Conservation (phyloP, 441 rosid genomes). For the Metrosideros polymorpha region DNA sequence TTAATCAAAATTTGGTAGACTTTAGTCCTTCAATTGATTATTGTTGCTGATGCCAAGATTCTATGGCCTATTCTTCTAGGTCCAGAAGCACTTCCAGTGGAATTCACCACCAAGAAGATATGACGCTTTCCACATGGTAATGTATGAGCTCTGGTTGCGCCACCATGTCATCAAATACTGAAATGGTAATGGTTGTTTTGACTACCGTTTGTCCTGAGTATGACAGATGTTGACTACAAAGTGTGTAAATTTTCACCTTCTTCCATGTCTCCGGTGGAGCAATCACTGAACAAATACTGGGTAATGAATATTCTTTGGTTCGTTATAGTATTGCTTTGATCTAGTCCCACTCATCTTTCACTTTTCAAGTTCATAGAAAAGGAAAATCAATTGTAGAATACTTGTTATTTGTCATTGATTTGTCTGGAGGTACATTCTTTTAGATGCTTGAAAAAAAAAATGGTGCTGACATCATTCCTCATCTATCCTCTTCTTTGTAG, state of each 20-base stretch:
- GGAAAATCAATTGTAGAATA: not conserved
- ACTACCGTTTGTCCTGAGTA: not conserved
- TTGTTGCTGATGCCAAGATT: not conserved
- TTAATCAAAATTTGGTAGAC: not conserved
- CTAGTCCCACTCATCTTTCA: not conserved
- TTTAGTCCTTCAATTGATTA: not conserved
- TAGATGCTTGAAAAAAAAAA: not conserved
- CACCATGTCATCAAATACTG: conserved; percentile 83
- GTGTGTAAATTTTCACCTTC: not conserved
- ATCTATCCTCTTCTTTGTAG: not conserved
- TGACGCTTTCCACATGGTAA: conserved; percentile 92
- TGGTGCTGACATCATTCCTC: not conserved
- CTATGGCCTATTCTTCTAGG: conserved; percentile 32
- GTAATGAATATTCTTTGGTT: not conserved
- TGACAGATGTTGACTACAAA: not conserved
- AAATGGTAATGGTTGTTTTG: not conserved
- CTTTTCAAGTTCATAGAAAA: not conserved
- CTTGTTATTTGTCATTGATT: not conserved
- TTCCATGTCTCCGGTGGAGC: not conserved
- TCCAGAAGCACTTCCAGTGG: conserved; percentile 96
- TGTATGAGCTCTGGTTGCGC: conserved; percentile 93
- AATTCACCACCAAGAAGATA: conserved; percentile 66
- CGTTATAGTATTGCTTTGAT: not conserved
- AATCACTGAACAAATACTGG: not conserved
- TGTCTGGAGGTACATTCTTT: not conserved